Percentiles rank a stretch among this genome's conserved stretches.
Evolutionary conservation across 768 basidiomycete species (phyloP).

Genomic region (Hygrocybe punicea): DNA sequence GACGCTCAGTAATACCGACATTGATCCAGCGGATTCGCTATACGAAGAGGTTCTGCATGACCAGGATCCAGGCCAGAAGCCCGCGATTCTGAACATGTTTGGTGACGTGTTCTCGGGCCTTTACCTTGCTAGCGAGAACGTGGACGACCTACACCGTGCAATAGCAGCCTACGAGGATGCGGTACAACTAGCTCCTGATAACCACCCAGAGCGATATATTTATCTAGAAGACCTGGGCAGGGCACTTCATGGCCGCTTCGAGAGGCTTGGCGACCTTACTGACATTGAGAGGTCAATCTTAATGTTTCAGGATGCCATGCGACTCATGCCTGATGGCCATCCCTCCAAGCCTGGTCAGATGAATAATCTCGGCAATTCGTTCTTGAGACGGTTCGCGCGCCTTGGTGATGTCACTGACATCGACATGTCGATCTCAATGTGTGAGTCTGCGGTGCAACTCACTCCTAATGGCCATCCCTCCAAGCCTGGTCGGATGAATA

Average conservation of each 20-base stretch:
- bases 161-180: not conserved
- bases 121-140: not conserved
- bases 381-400: no score
- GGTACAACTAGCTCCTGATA: slow-evolving; percentile 5
- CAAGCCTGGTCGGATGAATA: no score
- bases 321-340: no score
- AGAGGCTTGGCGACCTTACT: slow-evolving; percentile 18
- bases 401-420: no score
- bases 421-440: no score
- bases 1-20: not conserved
- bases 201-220: slow-evolving; percentile 4
- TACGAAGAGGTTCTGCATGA: no score
- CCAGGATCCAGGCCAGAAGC: no score
- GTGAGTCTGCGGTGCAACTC: no score
- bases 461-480: no score
- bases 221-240: slow-evolving; percentile 18
- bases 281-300: slow-evolving; percentile 22
- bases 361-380: not conserved
- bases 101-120: not conserved
- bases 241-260: slow-evolving; percentile 20
- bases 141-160: not conserved
- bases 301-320: not conserved
- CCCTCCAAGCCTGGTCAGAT: not conserved
- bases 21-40: not conserved
- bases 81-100: not conserved